Conservation (phyloP, 495 filamentous ascomycete species). For the Penicillium argentinense region DNA sequence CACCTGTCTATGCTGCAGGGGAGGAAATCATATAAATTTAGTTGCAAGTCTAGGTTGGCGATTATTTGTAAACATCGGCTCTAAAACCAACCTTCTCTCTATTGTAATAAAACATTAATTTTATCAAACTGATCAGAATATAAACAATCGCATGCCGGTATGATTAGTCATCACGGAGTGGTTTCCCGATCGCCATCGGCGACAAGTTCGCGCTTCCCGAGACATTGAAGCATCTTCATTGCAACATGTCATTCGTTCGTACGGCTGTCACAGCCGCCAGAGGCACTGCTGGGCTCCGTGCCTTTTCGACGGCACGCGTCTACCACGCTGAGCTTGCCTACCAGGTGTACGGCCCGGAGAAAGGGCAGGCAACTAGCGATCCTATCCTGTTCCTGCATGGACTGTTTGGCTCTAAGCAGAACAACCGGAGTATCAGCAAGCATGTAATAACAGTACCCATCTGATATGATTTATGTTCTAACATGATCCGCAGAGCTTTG, state of each 20-base stretch:
- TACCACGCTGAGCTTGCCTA: constrained; percentile 37
- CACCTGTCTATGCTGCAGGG: no score
- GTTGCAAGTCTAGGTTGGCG: no score
- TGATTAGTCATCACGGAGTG: constrained; percentile 11
- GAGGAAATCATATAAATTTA: no score
- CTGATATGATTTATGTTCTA: no score
- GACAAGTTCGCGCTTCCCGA: constrained; percentile 6
- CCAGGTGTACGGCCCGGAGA: constrained; percentile 44
- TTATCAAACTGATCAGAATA: no score
- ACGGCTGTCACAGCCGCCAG: constrained; percentile 17
- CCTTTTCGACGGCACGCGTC: constrained; percentile 38
- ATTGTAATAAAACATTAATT: no score
- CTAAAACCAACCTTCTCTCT: no score
- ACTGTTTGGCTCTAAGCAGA: constrained; percentile 93
- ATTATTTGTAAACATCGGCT: no score
- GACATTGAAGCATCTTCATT: not conserved
- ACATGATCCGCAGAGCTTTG: constrained; percentile 57
- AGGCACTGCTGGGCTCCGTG: constrained; percentile 20
- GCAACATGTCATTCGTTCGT: constrained; percentile 24
- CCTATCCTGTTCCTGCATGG: constrained; percentile 92
- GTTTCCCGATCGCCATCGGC: constrained; percentile 13
- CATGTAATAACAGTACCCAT: no score
- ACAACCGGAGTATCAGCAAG: constrained; percentile 96
- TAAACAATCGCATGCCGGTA: no score
- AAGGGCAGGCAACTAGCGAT: constrained; percentile 35